A percentile compares a stretch with the other conserved stretches of the same genome.
phyloP scores from a whole-genome alignment of 306 rosid species.

The Malus domestica region DNA sequence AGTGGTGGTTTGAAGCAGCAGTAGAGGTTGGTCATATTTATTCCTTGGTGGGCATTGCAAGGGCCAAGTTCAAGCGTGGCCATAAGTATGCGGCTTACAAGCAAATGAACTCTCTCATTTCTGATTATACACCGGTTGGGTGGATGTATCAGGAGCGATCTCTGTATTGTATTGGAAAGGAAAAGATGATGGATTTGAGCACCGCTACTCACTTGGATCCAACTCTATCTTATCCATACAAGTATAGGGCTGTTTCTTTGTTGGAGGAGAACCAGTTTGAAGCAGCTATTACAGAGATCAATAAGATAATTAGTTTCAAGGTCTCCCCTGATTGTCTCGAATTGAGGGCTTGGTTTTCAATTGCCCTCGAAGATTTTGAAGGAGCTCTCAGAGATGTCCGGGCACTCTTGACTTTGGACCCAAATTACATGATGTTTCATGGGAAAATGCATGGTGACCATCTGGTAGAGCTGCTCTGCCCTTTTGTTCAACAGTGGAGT shows the following conservation, averaged over 20 bases:
- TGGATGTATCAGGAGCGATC: constrained; percentile 96
- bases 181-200: constrained; percentile 63
- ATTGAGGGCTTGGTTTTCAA: constrained; percentile 75
- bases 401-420: constrained; percentile 78
- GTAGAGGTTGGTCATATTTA: constrained; percentile 66
- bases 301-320: constrained; percentile 65
- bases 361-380: constrained; percentile 67
- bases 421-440: constrained; percentile 61
- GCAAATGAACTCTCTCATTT: constrained; percentile 58
- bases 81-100: constrained; percentile 75
- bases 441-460: constrained; percentile 65
- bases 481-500: constrained; percentile 56
- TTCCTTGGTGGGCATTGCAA: constrained; percentile 68
- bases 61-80: constrained; percentile 76
- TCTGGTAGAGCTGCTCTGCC: constrained; percentile 60
- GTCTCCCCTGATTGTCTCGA: constrained; percentile 84
- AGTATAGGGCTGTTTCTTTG: constrained; percentile 54
- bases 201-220: constrained; percentile 79
- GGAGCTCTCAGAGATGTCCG: constrained; percentile 74
- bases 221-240: constrained; percentile 72
- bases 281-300: constrained; percentile 60
- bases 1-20: constrained; percentile 60
- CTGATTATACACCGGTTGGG: constrained; percentile 59
- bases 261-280: constrained; percentile 56
- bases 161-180: constrained; percentile 68